Conservation (phyloP, 2,329 filamentous ascomycete genomes). For the Aspergillus pseudotamarii region DNA sequence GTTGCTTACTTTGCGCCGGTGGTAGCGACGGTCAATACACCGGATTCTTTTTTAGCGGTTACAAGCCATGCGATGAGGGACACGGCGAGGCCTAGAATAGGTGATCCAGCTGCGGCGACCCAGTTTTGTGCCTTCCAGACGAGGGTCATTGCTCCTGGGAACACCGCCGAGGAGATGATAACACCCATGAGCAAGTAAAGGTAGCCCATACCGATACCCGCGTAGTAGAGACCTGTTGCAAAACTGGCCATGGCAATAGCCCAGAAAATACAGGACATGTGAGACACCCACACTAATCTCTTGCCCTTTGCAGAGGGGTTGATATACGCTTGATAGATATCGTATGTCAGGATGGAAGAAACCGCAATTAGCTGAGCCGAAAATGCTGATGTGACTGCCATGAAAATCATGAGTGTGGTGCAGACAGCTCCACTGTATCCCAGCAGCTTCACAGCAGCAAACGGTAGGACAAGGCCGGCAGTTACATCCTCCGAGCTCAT, state of each 20-base stretch:
- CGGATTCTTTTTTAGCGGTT: conserved; percentile 70
- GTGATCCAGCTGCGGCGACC: conserved; percentile 70
- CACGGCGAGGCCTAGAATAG: conserved; percentile 68
- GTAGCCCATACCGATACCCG: conserved; percentile 83
- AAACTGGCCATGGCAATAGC: conserved; percentile 77
- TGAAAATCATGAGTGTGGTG: conserved; percentile 80
- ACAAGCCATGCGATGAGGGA: conserved; percentile 78
- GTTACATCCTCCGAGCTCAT: conserved; percentile 75
- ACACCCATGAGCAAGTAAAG: conserved; percentile 90
- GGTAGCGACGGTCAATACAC: conserved; percentile 68
- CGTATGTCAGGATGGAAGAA: conserved; percentile 85
- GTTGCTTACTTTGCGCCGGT: conserved; percentile 70
- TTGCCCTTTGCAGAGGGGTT: conserved; percentile 75
- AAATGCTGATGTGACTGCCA: conserved; percentile 84
- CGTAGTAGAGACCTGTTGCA: conserved; percentile 73
- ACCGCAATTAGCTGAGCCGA: conserved; percentile 85
- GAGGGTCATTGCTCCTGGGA: conserved; percentile 78
- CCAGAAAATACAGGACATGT: conserved; percentile 73
- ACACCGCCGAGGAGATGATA: conserved; percentile 81
- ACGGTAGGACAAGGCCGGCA: conserved; percentile 81
- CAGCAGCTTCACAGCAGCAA: conserved; percentile 79
- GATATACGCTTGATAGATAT: conserved; percentile 85
- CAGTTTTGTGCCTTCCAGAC: conserved; percentile 80
- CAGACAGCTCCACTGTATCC: conserved; percentile 79
- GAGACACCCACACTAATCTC: conserved; percentile 77